Evolutionary conservation across 2,329 filamentous ascomycete species (phyloP).

Genomic region (Neofusicoccum ribis): DNA sequence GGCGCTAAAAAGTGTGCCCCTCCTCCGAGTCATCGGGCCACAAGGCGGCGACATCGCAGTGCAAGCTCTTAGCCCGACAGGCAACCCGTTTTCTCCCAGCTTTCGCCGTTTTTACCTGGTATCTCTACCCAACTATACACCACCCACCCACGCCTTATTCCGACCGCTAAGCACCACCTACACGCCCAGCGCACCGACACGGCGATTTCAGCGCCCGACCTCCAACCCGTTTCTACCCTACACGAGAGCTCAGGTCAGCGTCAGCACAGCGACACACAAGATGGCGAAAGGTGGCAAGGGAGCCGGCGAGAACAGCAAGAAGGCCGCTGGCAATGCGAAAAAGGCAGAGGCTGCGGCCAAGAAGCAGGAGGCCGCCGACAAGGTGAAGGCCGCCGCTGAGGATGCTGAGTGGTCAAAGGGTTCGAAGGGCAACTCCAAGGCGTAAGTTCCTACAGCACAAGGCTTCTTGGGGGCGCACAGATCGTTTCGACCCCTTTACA

Average conservation of each 20-base stretch:
- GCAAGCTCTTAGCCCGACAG: slow-evolving; percentile 15
- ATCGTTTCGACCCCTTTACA: no score
- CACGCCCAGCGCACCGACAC: neutral
- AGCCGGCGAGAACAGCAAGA: slow-evolving; percentile 77
- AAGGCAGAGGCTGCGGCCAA: slow-evolving; percentile 85
- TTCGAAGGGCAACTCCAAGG: slow-evolving; percentile 80
- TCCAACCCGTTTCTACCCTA: neutral
- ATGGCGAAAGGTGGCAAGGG: slow-evolving; percentile 62
- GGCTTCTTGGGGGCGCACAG: neutral
- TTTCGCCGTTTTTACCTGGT: neutral
- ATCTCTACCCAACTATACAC: neutral
- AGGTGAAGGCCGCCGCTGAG: slow-evolving; percentile 65
- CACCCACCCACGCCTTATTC: neutral
- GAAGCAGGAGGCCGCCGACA: slow-evolving; percentile 72
- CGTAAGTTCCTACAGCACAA: slow-evolving; percentile 59
- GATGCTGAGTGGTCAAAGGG: slow-evolving; percentile 81
- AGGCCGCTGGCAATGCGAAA: slow-evolving; percentile 83
- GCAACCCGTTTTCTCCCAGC: neutral
- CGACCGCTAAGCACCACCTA: neutral
- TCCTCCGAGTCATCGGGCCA: slow-evolving; percentile 11
- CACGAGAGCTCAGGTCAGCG: neutral
- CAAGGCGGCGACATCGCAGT: slow-evolving; percentile 14
- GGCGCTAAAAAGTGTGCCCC: slow-evolving; percentile 7
- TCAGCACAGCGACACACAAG: slow-evolving; percentile 24
- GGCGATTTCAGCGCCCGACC: slow-evolving; percentile 3